These are phyloP conservation scores for Akanthomyces uredinophilus DNA, from an alignment of 2,329 filamentous ascomycete species.

Conservation along the genomic window DNA sequence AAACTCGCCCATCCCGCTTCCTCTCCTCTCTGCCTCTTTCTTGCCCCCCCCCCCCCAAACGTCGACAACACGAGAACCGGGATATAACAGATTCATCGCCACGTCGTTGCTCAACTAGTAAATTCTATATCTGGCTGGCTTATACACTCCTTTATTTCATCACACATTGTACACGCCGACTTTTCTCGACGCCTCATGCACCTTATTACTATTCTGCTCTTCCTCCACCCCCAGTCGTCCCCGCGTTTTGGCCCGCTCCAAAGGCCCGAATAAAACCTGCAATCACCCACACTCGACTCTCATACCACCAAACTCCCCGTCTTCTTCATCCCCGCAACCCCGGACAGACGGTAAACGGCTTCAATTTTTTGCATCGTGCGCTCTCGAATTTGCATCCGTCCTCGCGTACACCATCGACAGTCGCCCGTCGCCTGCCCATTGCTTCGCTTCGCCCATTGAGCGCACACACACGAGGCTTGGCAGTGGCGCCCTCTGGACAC, in stretches of 20 bases:
- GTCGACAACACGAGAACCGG: no score
- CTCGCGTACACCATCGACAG: background rate
- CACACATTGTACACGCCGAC: no score
- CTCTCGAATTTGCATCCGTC: background rate
- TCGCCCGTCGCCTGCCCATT: background rate
- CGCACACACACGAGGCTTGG: conserved; percentile 2
- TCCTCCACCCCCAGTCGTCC: conserved; percentile 2
- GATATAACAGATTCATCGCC: no score
- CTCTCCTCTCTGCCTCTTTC: no score
- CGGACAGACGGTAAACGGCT: background rate
- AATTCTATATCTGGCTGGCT: no score
- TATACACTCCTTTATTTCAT: background rate
- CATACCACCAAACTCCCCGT: background rate
- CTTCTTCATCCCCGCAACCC: conserved; percentile 7
- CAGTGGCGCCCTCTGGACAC: background rate
- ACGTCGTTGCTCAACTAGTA: no score
- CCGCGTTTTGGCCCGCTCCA: conserved; percentile 12
- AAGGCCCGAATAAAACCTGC: conserved; percentile 15
- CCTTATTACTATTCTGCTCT: background rate
- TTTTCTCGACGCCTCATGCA: background rate
- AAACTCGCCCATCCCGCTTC: no score
- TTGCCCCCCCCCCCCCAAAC: no score
- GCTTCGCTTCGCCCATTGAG: background rate
- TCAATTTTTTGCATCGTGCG: background rate
- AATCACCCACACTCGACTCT: background rate